Percentiles rank a stretch among this genome's conserved stretches.
These are phyloP conservation scores for Aspergillus clavatus DNA, from an alignment of 2,329 filamentous ascomycete species.

Conservation along the genomic window DNA sequence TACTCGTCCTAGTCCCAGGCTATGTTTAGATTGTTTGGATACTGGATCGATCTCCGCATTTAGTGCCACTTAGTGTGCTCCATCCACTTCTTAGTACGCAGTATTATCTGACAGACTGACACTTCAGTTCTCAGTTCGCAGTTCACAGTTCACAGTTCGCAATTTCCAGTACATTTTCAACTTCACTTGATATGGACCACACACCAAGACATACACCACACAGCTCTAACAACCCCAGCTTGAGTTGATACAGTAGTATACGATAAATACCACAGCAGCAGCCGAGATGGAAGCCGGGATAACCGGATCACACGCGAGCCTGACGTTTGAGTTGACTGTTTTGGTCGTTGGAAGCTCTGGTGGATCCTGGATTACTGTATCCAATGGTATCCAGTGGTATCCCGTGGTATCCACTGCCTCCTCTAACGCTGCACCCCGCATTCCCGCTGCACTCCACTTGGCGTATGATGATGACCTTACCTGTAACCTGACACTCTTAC, in stretches of 20 bases:
- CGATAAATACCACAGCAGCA: neutral
- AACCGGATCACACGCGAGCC: conserved; percentile 1
- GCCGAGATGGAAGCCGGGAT: neutral
- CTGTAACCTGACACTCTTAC: too few species aligned
- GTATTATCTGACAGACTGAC: too few species aligned
- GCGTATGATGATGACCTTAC: neutral
- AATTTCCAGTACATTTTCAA: neutral
- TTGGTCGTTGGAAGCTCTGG: conserved; percentile 14
- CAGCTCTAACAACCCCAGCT: too few species aligned
- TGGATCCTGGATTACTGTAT: neutral
- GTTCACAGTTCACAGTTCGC: too few species aligned
- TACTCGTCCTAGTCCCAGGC: too few species aligned
- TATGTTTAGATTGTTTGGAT: neutral
- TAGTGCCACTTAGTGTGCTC: neutral
- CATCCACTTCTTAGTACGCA: neutral
- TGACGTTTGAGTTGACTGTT: conserved; percentile 3
- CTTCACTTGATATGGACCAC: too few species aligned
- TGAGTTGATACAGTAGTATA: too few species aligned
- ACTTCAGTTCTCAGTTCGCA: too few species aligned
- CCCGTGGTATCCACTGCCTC: neutral
- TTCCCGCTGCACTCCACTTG: conserved; percentile 18
- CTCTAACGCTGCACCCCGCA: conserved; percentile 36
- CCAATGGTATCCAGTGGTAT: neutral
- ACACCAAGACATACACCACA: too few species aligned
- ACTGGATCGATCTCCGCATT: neutral